phyloP scores from a whole-genome alignment of 2,329 filamentous ascomycete genomes.

The Fusarium cicatricum region DNA sequence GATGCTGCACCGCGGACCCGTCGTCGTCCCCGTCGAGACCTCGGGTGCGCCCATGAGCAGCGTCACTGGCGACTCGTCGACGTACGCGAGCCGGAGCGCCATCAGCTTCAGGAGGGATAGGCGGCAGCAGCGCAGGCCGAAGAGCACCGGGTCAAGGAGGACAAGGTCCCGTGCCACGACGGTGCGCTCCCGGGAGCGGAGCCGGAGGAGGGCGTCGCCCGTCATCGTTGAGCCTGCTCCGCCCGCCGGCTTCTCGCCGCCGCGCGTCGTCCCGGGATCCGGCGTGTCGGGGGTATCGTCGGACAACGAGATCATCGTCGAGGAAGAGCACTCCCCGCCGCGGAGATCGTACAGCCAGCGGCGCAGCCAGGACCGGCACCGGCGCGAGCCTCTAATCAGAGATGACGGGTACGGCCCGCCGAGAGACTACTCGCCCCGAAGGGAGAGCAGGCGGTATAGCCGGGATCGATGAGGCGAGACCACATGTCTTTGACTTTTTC shows the following conservation, averaged over 20 bases:
- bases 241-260: no score
- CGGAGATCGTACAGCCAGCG: conserved; percentile 33
- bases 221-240: conserved; percentile 25
- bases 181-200: conserved; percentile 28
- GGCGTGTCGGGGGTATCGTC: conserved; percentile 42
- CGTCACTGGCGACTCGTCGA: conserved; percentile 33
- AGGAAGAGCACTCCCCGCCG: conserved; percentile 46
- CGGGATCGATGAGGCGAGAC: conserved; percentile 18
- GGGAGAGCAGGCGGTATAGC: conserved; percentile 36
- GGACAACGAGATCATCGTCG: conserved; percentile 51
- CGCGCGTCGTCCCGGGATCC: conserved; percentile 40
- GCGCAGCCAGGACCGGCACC: conserved; percentile 36
- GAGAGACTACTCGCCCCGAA: conserved; percentile 35
- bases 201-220: conserved; percentile 29
- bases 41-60: conserved; percentile 33
- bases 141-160: conserved; percentile 27
- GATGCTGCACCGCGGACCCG: conserved; percentile 54
- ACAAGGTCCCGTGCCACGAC: conserved; percentile 37
- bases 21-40: conserved; percentile 38
- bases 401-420: conserved; percentile 21
- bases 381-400: conserved; percentile 37
- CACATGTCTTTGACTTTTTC: not conserved
- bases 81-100: conserved; percentile 23
- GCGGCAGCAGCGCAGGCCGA: conserved; percentile 14
- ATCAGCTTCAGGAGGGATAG: conserved; percentile 35